Evolutionary conservation across 345 rosid genomes (phyloP).

Genomic region (Geranium rotundifolium): DNA sequence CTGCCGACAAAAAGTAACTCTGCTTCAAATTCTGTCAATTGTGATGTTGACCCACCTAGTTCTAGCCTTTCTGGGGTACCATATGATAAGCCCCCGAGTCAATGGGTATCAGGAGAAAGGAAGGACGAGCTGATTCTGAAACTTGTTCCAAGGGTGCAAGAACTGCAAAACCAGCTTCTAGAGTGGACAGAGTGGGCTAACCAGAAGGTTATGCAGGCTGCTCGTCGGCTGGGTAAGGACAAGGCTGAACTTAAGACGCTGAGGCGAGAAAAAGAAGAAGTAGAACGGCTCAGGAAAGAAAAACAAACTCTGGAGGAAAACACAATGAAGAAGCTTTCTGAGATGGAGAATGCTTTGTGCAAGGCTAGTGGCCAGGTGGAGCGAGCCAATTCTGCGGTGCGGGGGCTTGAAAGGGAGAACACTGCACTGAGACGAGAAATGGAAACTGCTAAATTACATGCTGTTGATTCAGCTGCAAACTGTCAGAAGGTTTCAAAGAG

Average conservation of each 20-base stretch:
- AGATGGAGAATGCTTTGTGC: conserved; percentile 71
- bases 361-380: conserved; percentile 78
- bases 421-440: conserved; percentile 54
- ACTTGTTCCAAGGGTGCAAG: conserved; percentile 38
- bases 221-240: conserved; percentile 72
- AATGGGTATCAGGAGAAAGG: conserved; percentile 37
- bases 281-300: conserved; percentile 73
- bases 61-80: conserved; percentile 29
- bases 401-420: conserved; percentile 73
- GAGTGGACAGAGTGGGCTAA: conserved; percentile 96
- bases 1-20: conserved; percentile 32
- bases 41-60: conserved; percentile 22
- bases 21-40: conserved; percentile 23
- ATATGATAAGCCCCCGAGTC: conserved; percentile 31
- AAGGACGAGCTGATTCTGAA: conserved; percentile 48
- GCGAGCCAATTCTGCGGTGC: conserved; percentile 54
- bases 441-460: conserved; percentile 59
- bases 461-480: conserved; percentile 59
- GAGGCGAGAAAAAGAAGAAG: conserved; percentile 85
- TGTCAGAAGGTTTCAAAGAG: conserved; percentile 65
- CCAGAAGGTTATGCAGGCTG: conserved; percentile 95
- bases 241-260: conserved; percentile 72
- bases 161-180: conserved; percentile 60
- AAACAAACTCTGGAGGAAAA: conserved; percentile 64
- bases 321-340: conserved; percentile 71